Conservation (phyloP, 176 grass and related monocot genomes). For the Aechmea fasciata region DNA sequence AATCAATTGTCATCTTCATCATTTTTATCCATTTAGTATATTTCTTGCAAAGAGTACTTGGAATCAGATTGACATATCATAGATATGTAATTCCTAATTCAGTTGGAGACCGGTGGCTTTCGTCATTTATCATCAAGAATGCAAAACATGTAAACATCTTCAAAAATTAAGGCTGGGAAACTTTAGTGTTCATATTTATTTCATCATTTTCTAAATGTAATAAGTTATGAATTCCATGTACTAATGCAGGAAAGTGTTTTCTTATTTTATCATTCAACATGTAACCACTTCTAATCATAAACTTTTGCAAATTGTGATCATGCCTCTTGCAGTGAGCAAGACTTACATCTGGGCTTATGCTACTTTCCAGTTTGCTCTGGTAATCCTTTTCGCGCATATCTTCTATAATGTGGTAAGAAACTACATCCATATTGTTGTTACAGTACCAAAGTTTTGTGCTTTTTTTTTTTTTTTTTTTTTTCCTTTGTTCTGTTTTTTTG, state of each 20-base stretch:
- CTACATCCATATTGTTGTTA: constrained; percentile 1
- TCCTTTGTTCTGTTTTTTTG: no score
- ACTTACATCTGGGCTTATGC: constrained; percentile 92
- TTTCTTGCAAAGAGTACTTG: not conserved
- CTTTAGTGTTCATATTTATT: no score
- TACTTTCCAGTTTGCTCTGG: constrained; percentile 91
- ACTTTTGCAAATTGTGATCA: not conserved
- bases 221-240: no score
- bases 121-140: no score
- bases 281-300: not conserved
- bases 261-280: no score
- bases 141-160: no score
- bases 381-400: constrained; percentile 91
- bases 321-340: constrained; percentile 46
- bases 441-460: not conserved
- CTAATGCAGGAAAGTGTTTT: no score
- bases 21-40: not conserved
- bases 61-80: not conserved
- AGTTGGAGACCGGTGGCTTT: no score
- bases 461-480: no score
- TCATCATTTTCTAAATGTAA: no score
- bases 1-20: constrained; percentile 10
- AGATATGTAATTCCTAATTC: not conserved
- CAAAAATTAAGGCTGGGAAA: no score
- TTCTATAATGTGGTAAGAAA: constrained; percentile 80